A percentile compares a stretch with the other conserved stretches of the same genome.
phyloP scores from a whole-genome alignment of 805 yeast genomes.

The Saccharomycopsis fibuligera region DNA sequence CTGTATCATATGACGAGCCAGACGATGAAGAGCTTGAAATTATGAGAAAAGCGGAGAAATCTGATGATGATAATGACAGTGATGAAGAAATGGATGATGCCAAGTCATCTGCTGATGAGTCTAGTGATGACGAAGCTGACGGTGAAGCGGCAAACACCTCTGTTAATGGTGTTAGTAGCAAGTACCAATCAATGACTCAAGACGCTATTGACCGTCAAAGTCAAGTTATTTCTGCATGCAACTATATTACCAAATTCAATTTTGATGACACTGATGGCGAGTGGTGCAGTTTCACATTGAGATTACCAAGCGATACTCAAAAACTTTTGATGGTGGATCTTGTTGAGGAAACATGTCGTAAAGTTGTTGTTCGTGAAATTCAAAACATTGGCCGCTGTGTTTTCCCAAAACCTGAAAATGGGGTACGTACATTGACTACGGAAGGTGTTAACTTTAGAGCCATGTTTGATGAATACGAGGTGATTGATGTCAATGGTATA shows the following conservation, averaged over 20 bases:
- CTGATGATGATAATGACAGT: constrained; percentile 43
- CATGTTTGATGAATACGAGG: constrained; percentile 97
- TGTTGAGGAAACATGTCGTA: constrained; percentile 85
- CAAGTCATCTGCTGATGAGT: constrained; percentile 36
- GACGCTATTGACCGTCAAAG: constrained; percentile 79
- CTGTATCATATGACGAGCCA: constrained; percentile 89
- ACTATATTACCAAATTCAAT: constrained; percentile 69
- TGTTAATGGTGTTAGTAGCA: constrained; percentile 16
- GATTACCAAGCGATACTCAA: constrained; percentile 78
- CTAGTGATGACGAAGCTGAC: constrained; percentile 31
- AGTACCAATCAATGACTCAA: constrained; percentile 38
- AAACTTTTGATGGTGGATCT: constrained; percentile 96
- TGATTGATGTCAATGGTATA: constrained; percentile 83
- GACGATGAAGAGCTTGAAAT: constrained; percentile 93
- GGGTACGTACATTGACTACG: constrained; percentile 75
- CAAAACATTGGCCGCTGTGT: constrained; percentile 89
- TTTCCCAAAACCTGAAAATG: constrained; percentile 62
- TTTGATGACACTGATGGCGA: constrained; percentile 84
- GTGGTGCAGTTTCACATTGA: constrained; percentile 90
- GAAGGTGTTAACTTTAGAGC: constrained; percentile 98
- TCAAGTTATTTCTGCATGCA: constrained; percentile 68
- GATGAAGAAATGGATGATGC: constrained; percentile 32
- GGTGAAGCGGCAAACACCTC: too few relatives aligned
- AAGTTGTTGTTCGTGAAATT: constrained; percentile 88
- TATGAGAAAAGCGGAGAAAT: constrained; percentile 75